Evolutionary conservation across 1,284 basidiomycete species (phyloP).

Genomic region (Malassezia yamatoensis): DNA sequence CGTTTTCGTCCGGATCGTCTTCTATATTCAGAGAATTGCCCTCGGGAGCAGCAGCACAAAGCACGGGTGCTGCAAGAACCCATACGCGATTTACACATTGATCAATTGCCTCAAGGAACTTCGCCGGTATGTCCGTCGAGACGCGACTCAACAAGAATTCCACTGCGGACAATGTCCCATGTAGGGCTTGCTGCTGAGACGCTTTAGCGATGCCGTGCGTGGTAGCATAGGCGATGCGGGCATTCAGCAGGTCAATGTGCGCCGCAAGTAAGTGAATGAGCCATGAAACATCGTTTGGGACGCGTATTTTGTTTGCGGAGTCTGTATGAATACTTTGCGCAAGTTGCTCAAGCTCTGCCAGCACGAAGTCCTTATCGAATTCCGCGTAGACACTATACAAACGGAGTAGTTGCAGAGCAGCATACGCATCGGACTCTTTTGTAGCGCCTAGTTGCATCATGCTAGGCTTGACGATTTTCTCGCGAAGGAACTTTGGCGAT

Average conservation of each 20-base stretch:
- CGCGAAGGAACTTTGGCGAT: constrained; percentile 21
- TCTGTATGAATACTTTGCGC: too few relatives aligned
- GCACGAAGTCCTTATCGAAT: neutral
- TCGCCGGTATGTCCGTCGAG: neutral
- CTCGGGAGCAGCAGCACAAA: constrained; percentile 45
- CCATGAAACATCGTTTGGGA: neutral
- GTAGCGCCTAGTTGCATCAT: constrained; percentile 23
- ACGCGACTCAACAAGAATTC: constrained; percentile 37
- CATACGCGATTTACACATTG: constrained; percentile 34
- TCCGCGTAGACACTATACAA: constrained; percentile 22
- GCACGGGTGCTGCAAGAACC: constrained; percentile 38
- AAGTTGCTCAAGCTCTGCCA: neutral
- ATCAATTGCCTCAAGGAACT: neutral
- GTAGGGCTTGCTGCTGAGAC: constrained; percentile 35
- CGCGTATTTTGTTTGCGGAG: neutral
- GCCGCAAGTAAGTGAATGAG: neutral
- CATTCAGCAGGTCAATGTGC: constrained; percentile 28
- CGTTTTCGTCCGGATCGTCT: neutral
- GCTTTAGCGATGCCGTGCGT: constrained; percentile 30
- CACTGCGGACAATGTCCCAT: constrained; percentile 46
- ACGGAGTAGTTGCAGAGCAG: constrained; percentile 26
- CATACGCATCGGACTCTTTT: constrained; percentile 24
- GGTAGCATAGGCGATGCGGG: constrained; percentile 30
- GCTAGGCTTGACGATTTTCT: constrained; percentile 21
- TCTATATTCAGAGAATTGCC: neutral